Evolutionary conservation across 345 rosid species (phyloP).

Genomic region (Ricinus communis): DNA sequence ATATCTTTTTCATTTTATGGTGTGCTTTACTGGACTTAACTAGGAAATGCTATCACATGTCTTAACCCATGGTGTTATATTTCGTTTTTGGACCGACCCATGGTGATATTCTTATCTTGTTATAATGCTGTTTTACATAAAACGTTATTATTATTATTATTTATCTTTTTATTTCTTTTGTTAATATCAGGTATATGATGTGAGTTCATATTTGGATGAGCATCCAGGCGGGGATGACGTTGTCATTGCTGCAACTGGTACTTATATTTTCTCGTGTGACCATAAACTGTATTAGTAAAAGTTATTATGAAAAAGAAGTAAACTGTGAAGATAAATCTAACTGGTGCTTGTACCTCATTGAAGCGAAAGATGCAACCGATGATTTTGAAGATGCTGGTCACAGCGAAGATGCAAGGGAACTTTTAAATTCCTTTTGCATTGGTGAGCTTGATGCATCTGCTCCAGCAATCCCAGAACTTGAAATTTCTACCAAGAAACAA

Average conservation of each 20-base stretch:
- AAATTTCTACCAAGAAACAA: conserved; percentile 48
- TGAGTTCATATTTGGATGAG: conserved; percentile 77
- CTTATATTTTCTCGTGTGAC: not conserved
- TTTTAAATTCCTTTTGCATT: conserved; percentile 56
- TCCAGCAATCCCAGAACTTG: conserved; percentile 58
- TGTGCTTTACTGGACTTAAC: not conserved
- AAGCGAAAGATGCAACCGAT: conserved; percentile 81
- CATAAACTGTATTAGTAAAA: not conserved
- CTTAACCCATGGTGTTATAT: too few relatives aligned
- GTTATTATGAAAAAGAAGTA: not conserved
- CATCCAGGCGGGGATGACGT: conserved; percentile 98
- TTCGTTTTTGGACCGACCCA: not conserved
- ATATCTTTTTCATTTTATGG: not conserved
- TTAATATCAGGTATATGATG: conserved; percentile 71
- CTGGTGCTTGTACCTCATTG: conserved; percentile 12
- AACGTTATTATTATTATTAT: too few relatives aligned
- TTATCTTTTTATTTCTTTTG: too few relatives aligned
- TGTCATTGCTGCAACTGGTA: conserved; percentile 70
- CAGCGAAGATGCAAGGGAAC: conserved; percentile 67
- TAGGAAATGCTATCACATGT: not conserved
- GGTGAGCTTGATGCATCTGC: conserved; percentile 71
- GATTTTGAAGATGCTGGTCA: conserved; percentile 94
- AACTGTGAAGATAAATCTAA: not conserved
- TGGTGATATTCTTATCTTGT: not conserved
- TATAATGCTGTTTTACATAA: too few relatives aligned